Evolutionary conservation across 2,329 filamentous ascomycete genomes (phyloP).

Genomic region (Diplodia sapinea): DNA sequence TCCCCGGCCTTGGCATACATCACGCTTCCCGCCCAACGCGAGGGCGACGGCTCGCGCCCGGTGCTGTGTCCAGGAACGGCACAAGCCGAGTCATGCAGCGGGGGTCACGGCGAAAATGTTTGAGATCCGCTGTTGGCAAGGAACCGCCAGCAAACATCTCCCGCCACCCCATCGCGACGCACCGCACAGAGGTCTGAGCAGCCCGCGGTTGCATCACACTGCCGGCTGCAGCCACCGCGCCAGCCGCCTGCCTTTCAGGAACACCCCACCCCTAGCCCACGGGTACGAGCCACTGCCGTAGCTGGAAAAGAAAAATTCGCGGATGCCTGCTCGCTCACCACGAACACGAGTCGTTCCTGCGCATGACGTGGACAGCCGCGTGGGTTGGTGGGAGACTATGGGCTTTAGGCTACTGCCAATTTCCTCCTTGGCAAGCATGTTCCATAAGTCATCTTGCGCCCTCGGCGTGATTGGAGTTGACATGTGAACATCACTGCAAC

Average conservation of each 20-base stretch:
- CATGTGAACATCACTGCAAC: too few species aligned
- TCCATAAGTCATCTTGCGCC: not conserved
- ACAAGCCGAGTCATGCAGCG: conserved; percentile 18
- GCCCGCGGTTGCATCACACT: not conserved
- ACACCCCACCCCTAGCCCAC: conserved; percentile 5
- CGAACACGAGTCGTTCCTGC: conserved; percentile 14
- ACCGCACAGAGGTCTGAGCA: conserved; percentile 17
- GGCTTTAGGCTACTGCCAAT: not conserved
- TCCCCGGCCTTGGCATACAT: conserved; percentile 24
- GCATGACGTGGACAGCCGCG: conserved; percentile 13
- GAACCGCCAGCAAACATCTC: conserved; percentile 19
- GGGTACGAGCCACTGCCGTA: not conserved
- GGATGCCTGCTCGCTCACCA: conserved; percentile 11
- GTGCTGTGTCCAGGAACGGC: conserved; percentile 19
- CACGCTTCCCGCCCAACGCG: not conserved
- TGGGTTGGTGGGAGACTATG: not conserved
- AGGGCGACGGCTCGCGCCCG: conserved; percentile 1
- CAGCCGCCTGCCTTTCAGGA: conserved; percentile 12
- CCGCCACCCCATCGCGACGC: conserved; percentile 15
- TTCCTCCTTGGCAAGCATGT: not conserved
- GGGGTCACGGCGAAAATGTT: conserved; percentile 14
- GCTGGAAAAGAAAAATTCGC: not conserved
- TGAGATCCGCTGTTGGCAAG: conserved; percentile 11
- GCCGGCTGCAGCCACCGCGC: conserved; percentile 22
- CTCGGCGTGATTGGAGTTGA: too few species aligned